Percentiles rank a stretch among this genome's conserved stretches.
Evolutionary conservation across 805 yeast species (phyloP).

Genomic region (Candida schatavii): DNA sequence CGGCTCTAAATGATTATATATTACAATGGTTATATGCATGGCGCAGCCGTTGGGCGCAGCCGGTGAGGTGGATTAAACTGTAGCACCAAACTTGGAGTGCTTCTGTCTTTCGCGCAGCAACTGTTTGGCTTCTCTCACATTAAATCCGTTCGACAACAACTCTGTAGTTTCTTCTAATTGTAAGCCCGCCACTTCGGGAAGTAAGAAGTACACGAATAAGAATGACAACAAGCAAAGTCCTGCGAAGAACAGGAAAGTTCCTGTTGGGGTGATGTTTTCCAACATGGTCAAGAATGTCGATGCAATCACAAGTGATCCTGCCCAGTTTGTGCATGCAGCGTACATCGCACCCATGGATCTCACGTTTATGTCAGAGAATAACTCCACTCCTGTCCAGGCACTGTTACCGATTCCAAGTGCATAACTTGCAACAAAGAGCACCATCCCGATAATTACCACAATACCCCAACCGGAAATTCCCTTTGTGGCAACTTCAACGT

Average conservation of each 20-base stretch:
- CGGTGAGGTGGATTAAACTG: neutral
- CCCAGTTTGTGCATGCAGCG: conserved; percentile 94
- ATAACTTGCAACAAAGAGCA: conserved; percentile 81
- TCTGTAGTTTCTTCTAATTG: conserved; percentile 89
- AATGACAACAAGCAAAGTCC: conserved; percentile 72
- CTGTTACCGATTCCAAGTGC: conserved; percentile 96
- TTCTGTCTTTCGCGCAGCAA: conserved; percentile 37
- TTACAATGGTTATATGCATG: neutral
- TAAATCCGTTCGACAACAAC: conserved; percentile 80
- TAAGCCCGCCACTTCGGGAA: conserved; percentile 89
- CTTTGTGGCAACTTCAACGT: conserved; percentile 30
- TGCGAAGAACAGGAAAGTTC: conserved; percentile 90
- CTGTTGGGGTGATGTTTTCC: conserved; percentile 88
- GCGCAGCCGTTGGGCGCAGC: neutral
- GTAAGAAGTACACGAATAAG: conserved; percentile 74
- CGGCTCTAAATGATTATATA: no score
- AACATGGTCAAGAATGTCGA: conserved; percentile 93
- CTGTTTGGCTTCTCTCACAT: conserved; percentile 54
- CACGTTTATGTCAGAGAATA: conserved; percentile 85
- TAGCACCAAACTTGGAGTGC: conserved; percentile 15
- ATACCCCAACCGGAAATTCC: conserved; percentile 83
- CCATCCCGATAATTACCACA: conserved; percentile 81
- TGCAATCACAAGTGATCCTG: conserved; percentile 87
- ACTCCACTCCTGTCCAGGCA: conserved; percentile 97
- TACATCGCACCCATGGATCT: conserved; percentile 89